Evolutionary conservation across 2,329 filamentous ascomycete genomes (phyloP).

Genomic region (Hymenotorrendiella dingleyae): DNA sequence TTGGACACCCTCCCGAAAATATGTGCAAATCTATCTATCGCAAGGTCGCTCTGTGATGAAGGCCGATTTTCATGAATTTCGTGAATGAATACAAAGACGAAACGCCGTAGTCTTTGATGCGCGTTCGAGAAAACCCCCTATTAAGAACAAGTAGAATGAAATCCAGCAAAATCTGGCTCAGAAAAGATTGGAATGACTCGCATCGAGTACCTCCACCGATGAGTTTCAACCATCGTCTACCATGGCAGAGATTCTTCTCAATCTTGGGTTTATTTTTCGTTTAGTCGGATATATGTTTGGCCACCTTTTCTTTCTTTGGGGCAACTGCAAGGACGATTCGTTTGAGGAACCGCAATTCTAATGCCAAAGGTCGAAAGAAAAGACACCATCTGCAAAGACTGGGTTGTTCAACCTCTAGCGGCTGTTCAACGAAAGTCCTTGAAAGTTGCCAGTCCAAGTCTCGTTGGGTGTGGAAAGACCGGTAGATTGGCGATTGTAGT

Average conservation of each 20-base stretch:
- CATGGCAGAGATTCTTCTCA: neutral
- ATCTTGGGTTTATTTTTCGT: no score
- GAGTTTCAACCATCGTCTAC: neutral
- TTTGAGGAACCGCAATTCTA: neutral
- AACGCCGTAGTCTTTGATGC: slow-evolving; percentile 12
- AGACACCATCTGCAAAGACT: neutral
- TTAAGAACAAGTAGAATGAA: slow-evolving; percentile 9
- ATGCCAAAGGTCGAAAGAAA: neutral
- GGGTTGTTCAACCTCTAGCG: slow-evolving; percentile 15
- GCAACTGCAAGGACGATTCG: neutral
- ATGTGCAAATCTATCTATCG: slow-evolving; percentile 13
- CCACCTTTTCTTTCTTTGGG: no score
- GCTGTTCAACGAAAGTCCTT: slow-evolving; percentile 63
- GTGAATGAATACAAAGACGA: slow-evolving; percentile 5
- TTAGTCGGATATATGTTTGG: no score
- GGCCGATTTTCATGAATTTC: slow-evolving; percentile 14
- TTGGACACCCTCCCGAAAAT: neutral
- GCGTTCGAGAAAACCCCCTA: slow-evolving; percentile 9
- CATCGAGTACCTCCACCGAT: neutral
- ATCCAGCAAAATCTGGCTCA: no score
- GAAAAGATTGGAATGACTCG: no score
- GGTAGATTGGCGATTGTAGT: slow-evolving; percentile 39
- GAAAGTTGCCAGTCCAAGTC: slow-evolving; percentile 59
- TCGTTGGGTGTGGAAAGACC: slow-evolving; percentile 32
- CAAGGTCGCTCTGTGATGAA: slow-evolving; percentile 2